Conservation (phyloP, 2,329 filamentous ascomycete species). For the Colletotrichum eleusines region DNA sequence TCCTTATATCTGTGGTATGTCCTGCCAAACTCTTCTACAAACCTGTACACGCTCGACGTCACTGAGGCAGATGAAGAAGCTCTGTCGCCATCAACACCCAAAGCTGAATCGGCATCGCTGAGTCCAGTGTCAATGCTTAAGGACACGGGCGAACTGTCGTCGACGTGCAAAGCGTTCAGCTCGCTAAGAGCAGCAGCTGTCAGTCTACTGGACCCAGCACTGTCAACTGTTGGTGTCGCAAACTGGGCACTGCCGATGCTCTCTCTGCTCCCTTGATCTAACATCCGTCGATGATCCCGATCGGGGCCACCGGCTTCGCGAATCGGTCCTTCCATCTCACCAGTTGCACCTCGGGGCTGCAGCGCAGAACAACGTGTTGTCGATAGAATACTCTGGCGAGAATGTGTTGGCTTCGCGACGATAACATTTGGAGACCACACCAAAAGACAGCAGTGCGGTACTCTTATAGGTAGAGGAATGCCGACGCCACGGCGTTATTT, state of each 20-base stretch:
- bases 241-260: background rate
- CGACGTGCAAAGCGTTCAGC: conserved; percentile 13
- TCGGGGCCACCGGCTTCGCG: background rate
- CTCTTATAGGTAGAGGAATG: background rate
- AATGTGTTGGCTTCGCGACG: background rate
- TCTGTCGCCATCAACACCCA: conserved; percentile 11
- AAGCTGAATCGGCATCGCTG: conserved; percentile 31
- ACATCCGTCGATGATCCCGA: background rate
- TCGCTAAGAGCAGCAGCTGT: background rate
- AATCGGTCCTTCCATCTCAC: background rate
- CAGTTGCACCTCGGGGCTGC: background rate
- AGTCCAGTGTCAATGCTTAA: conserved; percentile 28
- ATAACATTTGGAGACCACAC: no score
- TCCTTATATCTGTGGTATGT: conserved; percentile 36
- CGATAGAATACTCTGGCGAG: background rate
- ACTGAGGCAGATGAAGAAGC: conserved; percentile 32
- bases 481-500: conserved; percentile 15
- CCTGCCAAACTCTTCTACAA: conserved; percentile 35
- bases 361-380: no score
- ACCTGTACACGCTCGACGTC: conserved; percentile 26
- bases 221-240: background rate
- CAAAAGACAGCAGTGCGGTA: background rate
- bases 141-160: background rate
- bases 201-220: background rate
- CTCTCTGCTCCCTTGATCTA: background rate